A percentile compares a stretch with the other conserved stretches of the same genome.
Conservation (phyloP, 2,329 filamentous ascomycete genomes). For the Scleromitrula shiraiana region DNA sequence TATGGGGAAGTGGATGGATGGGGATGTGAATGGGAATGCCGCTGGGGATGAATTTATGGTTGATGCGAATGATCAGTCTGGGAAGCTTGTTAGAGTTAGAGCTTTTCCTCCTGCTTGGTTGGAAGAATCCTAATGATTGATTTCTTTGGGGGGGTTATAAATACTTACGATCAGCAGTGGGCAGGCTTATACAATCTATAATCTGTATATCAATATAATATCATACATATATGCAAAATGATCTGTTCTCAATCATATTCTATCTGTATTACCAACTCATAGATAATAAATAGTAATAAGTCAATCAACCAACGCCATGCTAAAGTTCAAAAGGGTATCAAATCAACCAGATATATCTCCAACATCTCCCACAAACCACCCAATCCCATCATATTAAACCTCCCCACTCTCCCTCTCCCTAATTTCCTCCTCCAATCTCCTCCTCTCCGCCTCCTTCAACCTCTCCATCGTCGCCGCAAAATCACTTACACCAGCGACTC, state of each 20-base stretch:
- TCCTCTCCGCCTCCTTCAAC: conserved; percentile 47
- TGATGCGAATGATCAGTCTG: conserved; percentile 35
- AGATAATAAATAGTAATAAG: conserved; percentile 14
- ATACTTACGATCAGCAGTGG: too few relatives aligned
- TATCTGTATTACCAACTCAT: background rate
- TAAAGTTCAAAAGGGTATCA: conserved; percentile 16
- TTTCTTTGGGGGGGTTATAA: too few relatives aligned
- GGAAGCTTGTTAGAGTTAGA: conserved; percentile 51
- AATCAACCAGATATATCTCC: background rate
- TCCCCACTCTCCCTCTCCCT: conserved; percentile 34
- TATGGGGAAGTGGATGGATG: conserved; percentile 75
- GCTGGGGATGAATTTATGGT: conserved; percentile 39
- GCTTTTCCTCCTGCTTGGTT: conserved; percentile 80
- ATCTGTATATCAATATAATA: background rate
- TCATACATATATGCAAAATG: background rate
- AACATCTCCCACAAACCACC: background rate
- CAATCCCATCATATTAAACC: background rate
- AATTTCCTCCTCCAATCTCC: conserved; percentile 44
- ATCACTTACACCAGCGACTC: conserved; percentile 24
- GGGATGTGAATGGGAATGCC: conserved; percentile 50
- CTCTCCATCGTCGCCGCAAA: conserved; percentile 44
- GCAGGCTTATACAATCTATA: too few relatives aligned
- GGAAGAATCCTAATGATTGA: conserved; percentile 2
- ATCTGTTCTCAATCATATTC: background rate
- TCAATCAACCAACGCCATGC: conserved; percentile 21